Conservation (phyloP, 768 basidiomycete genomes). For the Tephrocybe sp. region DNA sequence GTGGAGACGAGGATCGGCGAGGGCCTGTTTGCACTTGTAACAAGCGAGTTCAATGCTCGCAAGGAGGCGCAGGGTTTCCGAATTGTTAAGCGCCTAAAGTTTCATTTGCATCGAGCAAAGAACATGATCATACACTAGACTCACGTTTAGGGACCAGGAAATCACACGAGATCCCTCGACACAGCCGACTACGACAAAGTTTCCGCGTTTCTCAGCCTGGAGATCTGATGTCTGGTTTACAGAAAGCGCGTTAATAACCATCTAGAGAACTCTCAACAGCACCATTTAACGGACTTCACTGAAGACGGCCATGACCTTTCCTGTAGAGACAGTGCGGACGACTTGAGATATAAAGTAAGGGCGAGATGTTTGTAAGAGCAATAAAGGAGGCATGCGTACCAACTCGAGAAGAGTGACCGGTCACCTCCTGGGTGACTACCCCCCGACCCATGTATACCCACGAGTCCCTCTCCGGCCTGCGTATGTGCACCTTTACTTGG, state of each 20-base stretch:
- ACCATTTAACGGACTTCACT: conserved; percentile 50
- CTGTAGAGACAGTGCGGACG: conserved; percentile 59
- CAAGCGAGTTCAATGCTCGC: conserved; percentile 85
- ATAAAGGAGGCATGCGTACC: conserved; percentile 44
- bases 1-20: conserved; percentile 66
- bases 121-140: conserved; percentile 21
- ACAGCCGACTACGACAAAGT: conserved; percentile 81
- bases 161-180: conserved; percentile 72
- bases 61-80: conserved; percentile 77
- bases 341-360: conserved; percentile 34
- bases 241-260: neutral
- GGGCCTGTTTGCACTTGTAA: conserved; percentile 68
- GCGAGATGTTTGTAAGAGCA: conserved; percentile 1
- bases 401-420: conserved; percentile 76
- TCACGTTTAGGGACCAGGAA: conserved; percentile 83
- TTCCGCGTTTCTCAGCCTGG: conserved; percentile 84
- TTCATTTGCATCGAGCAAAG: neutral
- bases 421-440: conserved; percentile 69
- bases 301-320: conserved; percentile 69
- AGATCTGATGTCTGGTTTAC: conserved; percentile 55
- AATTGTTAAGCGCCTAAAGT: conserved; percentile 71
- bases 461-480: conserved; percentile 73
- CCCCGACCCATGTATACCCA: conserved; percentile 84
- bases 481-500: conserved; percentile 81
- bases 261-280: neutral